Evolutionary conservation across 2,329 filamentous ascomycete species (phyloP).

Genomic region (Fonsecaea nubica): DNA sequence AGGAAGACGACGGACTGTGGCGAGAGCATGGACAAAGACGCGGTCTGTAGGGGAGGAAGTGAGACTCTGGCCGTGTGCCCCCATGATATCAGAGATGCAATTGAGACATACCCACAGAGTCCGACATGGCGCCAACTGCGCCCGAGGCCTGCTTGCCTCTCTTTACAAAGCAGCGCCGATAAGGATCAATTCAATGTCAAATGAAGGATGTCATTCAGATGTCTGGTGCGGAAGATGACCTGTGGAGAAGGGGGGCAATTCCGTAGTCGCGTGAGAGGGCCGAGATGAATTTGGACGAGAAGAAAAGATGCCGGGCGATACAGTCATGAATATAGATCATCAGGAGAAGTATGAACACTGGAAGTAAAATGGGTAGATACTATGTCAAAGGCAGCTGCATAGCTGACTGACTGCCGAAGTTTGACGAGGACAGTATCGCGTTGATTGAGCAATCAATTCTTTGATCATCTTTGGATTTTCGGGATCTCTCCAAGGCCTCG

Average conservation of each 20-base stretch:
- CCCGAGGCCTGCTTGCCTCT: constrained; percentile 6
- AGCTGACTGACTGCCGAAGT: constrained; percentile 1
- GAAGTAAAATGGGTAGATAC: neutral
- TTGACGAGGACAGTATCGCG: constrained; percentile 1
- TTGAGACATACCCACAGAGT: constrained; percentile 53
- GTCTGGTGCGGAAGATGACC: constrained; percentile 20
- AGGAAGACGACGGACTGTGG: constrained; percentile 96
- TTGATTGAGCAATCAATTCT: constrained; percentile 6
- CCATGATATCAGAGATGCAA: neutral
- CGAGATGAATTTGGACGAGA: neutral
- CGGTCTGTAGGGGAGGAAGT: constrained; percentile 68
- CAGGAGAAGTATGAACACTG: neutral
- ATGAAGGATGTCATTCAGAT: constrained; percentile 21
- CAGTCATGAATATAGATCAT: neutral
- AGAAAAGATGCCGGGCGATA: neutral
- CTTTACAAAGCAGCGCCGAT: neutral
- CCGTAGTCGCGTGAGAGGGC: constrained; percentile 16
- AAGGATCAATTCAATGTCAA: constrained; percentile 13
- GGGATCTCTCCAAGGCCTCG: constrained; percentile 12
- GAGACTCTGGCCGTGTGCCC: constrained; percentile 1
- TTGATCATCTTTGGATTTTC: neutral
- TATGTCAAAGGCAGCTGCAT: neutral
- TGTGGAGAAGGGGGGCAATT: constrained; percentile 24
- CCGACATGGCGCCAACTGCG: constrained; percentile 40
- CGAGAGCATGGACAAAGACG: constrained; percentile 98